Evolutionary conservation across 139 green algal species (phyloP).

Genomic region (Chlorella sp.): DNA sequence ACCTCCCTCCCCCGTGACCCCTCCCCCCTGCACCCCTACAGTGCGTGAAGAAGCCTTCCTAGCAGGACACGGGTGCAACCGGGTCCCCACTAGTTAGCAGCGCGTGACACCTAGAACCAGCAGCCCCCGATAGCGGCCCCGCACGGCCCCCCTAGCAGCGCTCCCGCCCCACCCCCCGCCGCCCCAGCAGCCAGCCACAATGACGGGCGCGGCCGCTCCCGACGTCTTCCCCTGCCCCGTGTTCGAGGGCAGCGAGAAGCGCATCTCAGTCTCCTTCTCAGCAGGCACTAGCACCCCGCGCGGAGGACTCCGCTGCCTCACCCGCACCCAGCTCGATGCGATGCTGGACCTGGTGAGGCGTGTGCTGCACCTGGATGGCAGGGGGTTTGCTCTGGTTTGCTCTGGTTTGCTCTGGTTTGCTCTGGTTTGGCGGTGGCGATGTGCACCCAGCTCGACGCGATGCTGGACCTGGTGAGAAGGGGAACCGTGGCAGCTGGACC

Average conservation of each 20-base stretch:
- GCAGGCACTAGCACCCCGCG: slow-evolving; percentile 7
- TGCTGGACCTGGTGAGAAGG: too few relatives aligned
- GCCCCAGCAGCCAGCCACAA: slow-evolving; percentile 24
- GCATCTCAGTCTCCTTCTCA: slow-evolving; percentile 89
- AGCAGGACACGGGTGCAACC: slow-evolving; percentile 42
- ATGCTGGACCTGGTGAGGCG: slow-evolving; percentile 56
- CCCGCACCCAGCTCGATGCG: slow-evolving; percentile 71
- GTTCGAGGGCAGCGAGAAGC: slow-evolving; percentile 97
- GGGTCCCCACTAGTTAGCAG: background rate
- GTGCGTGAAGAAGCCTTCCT: slow-evolving; percentile 69
- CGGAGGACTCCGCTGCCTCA: slow-evolving; percentile 74
- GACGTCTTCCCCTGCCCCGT: slow-evolving; percentile 61
- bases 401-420: too few relatives aligned
- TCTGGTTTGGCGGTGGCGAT: too few relatives aligned
- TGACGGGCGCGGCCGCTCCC: slow-evolving; percentile 19
- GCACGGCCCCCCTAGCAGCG: background rate
- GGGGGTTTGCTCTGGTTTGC: too few relatives aligned
- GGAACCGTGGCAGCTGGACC: too few relatives aligned
- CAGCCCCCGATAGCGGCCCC: slow-evolving; percentile 4
- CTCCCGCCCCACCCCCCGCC: background rate
- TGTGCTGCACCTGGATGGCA: too few relatives aligned
- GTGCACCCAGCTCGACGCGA: too few relatives aligned
- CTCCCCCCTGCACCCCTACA: slow-evolving; percentile 27
- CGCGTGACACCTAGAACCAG: slow-evolving; percentile 16
- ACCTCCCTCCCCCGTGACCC: too few relatives aligned